Base-by-base conservation (phyloP, 2,329 filamentous ascomycete genomes). In the Clonostachys solani region DNA sequence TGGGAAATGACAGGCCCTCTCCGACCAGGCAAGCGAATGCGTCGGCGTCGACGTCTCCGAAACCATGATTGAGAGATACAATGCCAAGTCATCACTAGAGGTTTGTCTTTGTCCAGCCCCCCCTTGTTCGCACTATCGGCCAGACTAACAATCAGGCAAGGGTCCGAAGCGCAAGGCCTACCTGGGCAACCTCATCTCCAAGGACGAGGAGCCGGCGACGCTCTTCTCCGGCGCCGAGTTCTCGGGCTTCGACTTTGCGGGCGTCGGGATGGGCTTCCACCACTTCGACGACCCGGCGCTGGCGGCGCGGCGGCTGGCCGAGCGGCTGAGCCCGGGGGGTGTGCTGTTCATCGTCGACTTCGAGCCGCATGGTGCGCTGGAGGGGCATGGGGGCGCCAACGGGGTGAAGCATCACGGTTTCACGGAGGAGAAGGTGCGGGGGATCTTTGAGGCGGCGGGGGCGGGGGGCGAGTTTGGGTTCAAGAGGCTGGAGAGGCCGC, bases 391-490 rank as follows among this genome's bases (percentile, higher is more conserved):
- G 8, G 7, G 19, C 17, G 19, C 35, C 16, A 15, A 42, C 48
- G 2, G 37, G 49, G 3, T 54, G 45, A 9, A 49, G 55, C 9
- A 58, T 49, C 49, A 55, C 33, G 59, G 58, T 0, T 66, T 64
- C n/a, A 42, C 43, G 2, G 58, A 65, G 19, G 43, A 40, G 0
- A 50, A 58, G 6, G 47, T 64, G 4, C 50, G 46, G 17, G 15
- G 15, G 3, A 50, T 52, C n/a, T 63, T 58, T 16, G 50, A 50
- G 10, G 54, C 47, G 6, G 60, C 54, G 16, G 61, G 58, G 0
- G 69, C 75, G 16, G 75, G 68, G 0, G 63, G 65, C 9, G 72
- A 71, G n/a, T 86, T 89, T 57, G 72, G 69, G 10, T 77, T 86
- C 47, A 63, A 75, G 54, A 66, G 76, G 15, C 57, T 86, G 48